A percentile compares a stretch with the other conserved stretches of the same genome.
These are phyloP conservation scores for Rhododendron henanense DNA, from an alignment of 148 eudicot genomes.

Conservation along the genomic window DNA sequence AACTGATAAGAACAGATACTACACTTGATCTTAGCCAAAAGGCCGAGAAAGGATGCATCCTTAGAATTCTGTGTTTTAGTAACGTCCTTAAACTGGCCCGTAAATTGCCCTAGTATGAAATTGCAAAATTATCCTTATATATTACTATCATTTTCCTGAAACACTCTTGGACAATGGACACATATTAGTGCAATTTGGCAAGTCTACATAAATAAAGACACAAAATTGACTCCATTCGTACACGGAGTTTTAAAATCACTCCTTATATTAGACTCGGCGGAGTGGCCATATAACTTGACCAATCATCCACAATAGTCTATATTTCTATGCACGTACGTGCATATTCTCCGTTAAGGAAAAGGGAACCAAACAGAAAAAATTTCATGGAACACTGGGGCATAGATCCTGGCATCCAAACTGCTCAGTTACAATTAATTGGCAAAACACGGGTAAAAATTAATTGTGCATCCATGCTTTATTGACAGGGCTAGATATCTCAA, in stretches of 20 bases:
- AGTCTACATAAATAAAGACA: no score
- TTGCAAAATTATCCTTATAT: neutral
- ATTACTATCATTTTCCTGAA: neutral
- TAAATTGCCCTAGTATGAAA: no score
- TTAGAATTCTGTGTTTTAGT: no score
- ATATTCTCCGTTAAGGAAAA: no score
- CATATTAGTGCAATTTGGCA: no score
- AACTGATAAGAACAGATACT: slow-evolving; percentile 59
- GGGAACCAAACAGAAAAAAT: neutral
- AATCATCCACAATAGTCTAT: neutral
- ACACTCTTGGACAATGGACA: neutral
- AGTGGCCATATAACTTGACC: neutral
- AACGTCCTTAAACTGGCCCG: no score
- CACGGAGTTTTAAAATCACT: neutral
- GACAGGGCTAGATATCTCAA: neutral
- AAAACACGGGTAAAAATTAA: neutral
- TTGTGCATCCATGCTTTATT: neutral
- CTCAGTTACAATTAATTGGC: neutral
- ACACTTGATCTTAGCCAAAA: slow-evolving; percentile 58
- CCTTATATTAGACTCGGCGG: neutral
- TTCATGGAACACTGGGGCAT: neutral
- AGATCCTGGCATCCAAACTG: neutral
- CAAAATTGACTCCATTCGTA: no score
- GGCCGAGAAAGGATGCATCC: slow-evolving; percentile 35
- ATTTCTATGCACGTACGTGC: neutral